These are phyloP conservation scores for Tulasnella sp. DNA, from an alignment of 768 basidiomycete genomes.

Conservation along the genomic window DNA sequence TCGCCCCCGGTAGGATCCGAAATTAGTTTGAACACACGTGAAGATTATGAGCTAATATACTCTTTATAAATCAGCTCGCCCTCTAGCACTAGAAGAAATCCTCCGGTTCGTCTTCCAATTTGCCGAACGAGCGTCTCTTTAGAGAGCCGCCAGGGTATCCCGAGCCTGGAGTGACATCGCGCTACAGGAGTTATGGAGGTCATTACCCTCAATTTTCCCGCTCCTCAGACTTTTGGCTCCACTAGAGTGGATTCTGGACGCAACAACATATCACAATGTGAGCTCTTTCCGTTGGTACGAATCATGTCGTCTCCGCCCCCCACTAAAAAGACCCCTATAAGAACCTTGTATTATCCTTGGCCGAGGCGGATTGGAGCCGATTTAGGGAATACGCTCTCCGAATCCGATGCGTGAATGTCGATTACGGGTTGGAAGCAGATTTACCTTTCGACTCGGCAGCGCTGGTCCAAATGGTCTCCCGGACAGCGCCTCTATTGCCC, in stretches of 20 bases:
- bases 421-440: neutral
- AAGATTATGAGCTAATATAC: too few species aligned
- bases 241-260: neutral
- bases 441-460: neutral
- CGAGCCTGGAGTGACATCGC: neutral
- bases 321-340: neutral
- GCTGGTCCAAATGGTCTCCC: neutral
- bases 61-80: neutral
- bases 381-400: neutral
- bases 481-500: neutral
- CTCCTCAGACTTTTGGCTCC: neutral
- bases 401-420: neutral
- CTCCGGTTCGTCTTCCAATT: neutral
- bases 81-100: neutral
- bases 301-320: too few species aligned
- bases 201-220: neutral
- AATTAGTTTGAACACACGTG: neutral
- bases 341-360: neutral
- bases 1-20: neutral
- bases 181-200: neutral
- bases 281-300: too few species aligned
- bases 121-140: neutral
- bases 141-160: neutral
- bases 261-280: neutral
- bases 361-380: neutral